Evolutionary conservation across 768 basidiomycete species (phyloP), one percentile per base, ranked within the genome.

Genomic region (Hericium erinaceus): DNA sequence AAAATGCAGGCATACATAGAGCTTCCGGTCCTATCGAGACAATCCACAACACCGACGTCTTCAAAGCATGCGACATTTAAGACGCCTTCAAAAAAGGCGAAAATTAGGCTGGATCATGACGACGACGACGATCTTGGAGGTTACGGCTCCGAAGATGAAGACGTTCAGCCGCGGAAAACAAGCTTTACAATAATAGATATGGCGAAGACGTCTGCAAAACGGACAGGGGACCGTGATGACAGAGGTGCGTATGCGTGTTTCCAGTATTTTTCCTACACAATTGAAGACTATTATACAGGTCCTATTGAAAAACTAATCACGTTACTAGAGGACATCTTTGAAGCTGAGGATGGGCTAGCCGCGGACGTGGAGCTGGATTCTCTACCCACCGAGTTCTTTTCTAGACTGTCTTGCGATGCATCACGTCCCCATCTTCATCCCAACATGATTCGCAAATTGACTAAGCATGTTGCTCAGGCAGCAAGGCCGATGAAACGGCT

Each of bases 261-360:
- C 18, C 7, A 13, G 49, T 56, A 18, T 11, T 37, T 10, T 39
- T 28, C 22, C 15, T 26, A 50, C 22, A 12, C n/a, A 5, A 46
- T 46, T 16, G 4, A 46, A 5, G 2, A 16, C 22, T 26, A 26
- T 46, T 46, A 15, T 28, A 41, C 58, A 86, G 87, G 71, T 1
- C 86, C 88, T 0, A 69, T 89, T 4, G 87, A 94, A 65, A 95
- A 89, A 68, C 75, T 98, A 10, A 75, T 74, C 0, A 81, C 83
- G 2, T 72, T 92, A 16, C 73, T 95, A 1, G 90, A 93, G 61
- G 92, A 95, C 55, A 79, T 97, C 15, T 89, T 95, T 57, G 85
- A 89, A 60, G 84, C 88, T 0, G 85, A 90, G 63, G 93, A 94
- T 66, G 68, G 77, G 0, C 72, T 92, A 15, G 78, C 85, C 2